Conservation (phyloP, 1,139 yeast genomes). For the Hemisphaericaspora xylanilytica region DNA sequence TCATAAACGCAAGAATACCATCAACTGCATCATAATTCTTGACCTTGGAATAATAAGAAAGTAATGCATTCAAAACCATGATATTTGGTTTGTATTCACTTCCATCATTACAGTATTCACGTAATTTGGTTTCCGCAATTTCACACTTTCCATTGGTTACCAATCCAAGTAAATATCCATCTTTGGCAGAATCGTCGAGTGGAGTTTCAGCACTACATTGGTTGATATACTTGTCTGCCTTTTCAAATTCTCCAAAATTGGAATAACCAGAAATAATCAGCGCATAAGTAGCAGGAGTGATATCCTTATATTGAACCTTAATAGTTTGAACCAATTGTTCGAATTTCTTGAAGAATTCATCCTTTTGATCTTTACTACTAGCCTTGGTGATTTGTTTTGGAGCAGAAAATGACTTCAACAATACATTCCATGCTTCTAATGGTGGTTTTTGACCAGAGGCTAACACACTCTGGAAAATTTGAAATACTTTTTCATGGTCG, state of each 20-base stretch:
- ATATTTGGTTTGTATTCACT: conserved; percentile 32
- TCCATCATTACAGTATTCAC: conserved; percentile 26
- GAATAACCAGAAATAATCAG: conserved; percentile 36
- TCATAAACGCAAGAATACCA: conserved; percentile 40
- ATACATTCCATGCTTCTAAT: conserved; percentile 35
- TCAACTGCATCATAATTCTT: conserved; percentile 39
- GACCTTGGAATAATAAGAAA: conserved; percentile 29
- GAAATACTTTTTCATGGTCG: conserved; percentile 31
- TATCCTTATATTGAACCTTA: conserved; percentile 19
- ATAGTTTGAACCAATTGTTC: conserved; percentile 34
- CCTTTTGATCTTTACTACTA: conserved; percentile 15
- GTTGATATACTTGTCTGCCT: conserved; percentile 28
- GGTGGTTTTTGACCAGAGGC: conserved; percentile 29
- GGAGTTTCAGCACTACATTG: conserved; percentile 22
- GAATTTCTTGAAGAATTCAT: conserved; percentile 19
- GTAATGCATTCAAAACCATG: conserved; percentile 36
- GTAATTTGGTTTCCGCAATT: conserved; percentile 36
- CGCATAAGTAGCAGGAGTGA: conserved; percentile 31
- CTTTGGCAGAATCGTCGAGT: conserved; percentile 29
- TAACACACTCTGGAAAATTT: conserved; percentile 33
- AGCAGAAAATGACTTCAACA: conserved; percentile 37
- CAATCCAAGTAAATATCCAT: conserved; percentile 38
- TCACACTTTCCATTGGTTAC: conserved; percentile 27
- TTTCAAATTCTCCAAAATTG: conserved; percentile 33
- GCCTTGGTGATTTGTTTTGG: conserved; percentile 21